Percentiles rank a stretch among this genome's conserved stretches.
Conservation (phyloP, 495 filamentous ascomycete genomes). For the Usnea hakonensis region DNA sequence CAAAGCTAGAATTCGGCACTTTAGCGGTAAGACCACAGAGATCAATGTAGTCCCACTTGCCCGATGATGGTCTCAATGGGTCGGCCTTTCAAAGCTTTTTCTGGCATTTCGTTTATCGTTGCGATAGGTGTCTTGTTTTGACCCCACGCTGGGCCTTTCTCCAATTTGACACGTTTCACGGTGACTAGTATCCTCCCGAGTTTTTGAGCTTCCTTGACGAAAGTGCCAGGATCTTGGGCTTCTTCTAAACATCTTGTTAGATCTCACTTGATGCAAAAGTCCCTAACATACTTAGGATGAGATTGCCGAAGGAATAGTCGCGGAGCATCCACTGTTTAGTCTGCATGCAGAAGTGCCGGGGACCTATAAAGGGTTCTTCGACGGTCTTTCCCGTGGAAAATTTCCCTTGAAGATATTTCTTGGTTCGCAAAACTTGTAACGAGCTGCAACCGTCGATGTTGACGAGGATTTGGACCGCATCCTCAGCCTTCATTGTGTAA, state of each 20-base stretch:
- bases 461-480: background rate
- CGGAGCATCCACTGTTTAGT: constrained; percentile 4
- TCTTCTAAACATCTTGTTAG: background rate
- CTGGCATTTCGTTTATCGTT: constrained; percentile 3
- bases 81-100: constrained; percentile 7
- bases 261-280: background rate
- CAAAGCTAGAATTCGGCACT: background rate
- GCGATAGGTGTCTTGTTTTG: background rate
- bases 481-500: background rate
- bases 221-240: background rate
- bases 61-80: background rate
- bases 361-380: background rate
- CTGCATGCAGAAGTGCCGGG: background rate
- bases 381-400: background rate
- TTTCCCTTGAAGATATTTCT: rapidly evolving
- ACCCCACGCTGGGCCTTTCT: no score
- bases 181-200: constrained; percentile 1
- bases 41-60: background rate
- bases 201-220: background rate
- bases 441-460: background rate
- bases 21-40: background rate
- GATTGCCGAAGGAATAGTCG: background rate
- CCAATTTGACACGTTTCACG: background rate
- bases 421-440: background rate
- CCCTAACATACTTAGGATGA: background rate